Conservation (phyloP, 768 basidiomycete species). For the Leccinum aurantiacum region DNA sequence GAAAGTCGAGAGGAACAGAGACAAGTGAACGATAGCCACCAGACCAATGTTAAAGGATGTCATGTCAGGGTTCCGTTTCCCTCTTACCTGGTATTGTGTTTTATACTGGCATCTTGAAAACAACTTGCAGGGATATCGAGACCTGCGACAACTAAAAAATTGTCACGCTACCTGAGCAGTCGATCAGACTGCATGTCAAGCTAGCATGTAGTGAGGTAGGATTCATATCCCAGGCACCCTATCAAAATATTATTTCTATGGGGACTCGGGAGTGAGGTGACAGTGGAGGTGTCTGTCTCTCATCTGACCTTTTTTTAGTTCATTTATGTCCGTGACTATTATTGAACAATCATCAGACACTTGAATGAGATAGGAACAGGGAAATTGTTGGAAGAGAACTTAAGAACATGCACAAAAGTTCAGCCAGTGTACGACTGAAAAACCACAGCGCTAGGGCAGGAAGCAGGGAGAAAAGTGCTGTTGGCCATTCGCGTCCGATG, state of each 20-base stretch:
- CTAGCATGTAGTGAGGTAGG: too few species aligned
- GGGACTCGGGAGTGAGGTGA: not conserved
- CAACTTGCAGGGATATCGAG: too few species aligned
- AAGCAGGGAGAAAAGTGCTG: too few species aligned
- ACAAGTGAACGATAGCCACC: constrained; percentile 2
- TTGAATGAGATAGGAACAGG: not conserved
- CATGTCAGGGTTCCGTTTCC: not conserved
- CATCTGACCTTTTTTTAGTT: too few species aligned
- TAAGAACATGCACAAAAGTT: not conserved
- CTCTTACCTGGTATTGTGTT: not conserved
- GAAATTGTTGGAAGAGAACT: not conserved
- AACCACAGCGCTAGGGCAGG: not conserved
- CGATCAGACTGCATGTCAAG: too few species aligned
- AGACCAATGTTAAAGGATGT: not conserved
- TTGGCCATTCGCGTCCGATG: too few species aligned
- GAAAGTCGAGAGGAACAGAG: constrained; percentile 5
- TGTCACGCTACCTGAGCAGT: not conserved
- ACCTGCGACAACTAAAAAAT: too few species aligned
- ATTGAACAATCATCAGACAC: not conserved
- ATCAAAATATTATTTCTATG: not conserved
- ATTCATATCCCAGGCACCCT: not conserved
- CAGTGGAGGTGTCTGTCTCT: not conserved
- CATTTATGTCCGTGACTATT: too few species aligned
- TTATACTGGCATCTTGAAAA: not conserved
- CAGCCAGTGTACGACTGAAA: not conserved